Evolutionary conservation across 2,329 filamentous ascomycete species (phyloP).

Genomic region (Dissoconium aciculare): DNA sequence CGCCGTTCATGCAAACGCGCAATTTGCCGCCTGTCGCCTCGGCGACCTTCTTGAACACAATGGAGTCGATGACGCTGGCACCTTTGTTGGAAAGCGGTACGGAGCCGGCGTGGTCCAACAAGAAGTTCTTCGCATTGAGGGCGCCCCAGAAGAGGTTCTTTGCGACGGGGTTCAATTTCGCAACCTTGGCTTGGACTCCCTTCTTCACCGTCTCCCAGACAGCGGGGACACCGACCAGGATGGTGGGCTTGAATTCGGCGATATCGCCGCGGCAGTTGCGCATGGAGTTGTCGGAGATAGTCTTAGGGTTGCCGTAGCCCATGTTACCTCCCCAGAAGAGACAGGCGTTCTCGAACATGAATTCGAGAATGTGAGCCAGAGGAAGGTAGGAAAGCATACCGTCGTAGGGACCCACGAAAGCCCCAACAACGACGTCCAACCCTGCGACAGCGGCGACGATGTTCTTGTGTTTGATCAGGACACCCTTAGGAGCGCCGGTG

Average conservation of each 20-base stretch:
- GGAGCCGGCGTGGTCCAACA: slow-evolving; percentile 35
- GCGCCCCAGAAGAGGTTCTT: slow-evolving; percentile 66
- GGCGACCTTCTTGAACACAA: slow-evolving; percentile 87
- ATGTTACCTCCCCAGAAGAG: slow-evolving; percentile 81
- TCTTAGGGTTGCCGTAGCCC: slow-evolving; percentile 84
- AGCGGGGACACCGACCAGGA: slow-evolving; percentile 87
- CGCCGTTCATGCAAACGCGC: slow-evolving; percentile 85
- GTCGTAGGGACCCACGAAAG: slow-evolving; percentile 63
- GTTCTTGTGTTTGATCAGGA: slow-evolving; percentile 63
- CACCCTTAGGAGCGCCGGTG: slow-evolving; percentile 79
- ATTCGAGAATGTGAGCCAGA: slow-evolving; percentile 90
- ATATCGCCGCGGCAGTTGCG: slow-evolving; percentile 89
- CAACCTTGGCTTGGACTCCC: slow-evolving; percentile 70
- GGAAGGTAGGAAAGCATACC: slow-evolving; percentile 80
- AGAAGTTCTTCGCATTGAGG: slow-evolving; percentile 45
- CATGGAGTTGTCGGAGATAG: slow-evolving; percentile 71
- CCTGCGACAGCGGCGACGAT: slow-evolving; percentile 73
- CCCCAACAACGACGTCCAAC: slow-evolving; percentile 60
- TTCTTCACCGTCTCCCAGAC: slow-evolving; percentile 98
- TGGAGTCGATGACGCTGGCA: slow-evolving; percentile 54
- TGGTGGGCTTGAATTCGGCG: slow-evolving; percentile 73
- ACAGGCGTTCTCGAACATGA: slow-evolving; percentile 83
- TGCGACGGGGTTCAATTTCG: slow-evolving; percentile 52
- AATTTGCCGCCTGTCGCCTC: slow-evolving; percentile 77
- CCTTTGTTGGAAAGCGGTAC: slow-evolving; percentile 37